Evolutionary conservation across 257 asterid genomes (phyloP), one percentile per base, ranked within the genome.

Genomic region (Sherardia arvensis): DNA sequence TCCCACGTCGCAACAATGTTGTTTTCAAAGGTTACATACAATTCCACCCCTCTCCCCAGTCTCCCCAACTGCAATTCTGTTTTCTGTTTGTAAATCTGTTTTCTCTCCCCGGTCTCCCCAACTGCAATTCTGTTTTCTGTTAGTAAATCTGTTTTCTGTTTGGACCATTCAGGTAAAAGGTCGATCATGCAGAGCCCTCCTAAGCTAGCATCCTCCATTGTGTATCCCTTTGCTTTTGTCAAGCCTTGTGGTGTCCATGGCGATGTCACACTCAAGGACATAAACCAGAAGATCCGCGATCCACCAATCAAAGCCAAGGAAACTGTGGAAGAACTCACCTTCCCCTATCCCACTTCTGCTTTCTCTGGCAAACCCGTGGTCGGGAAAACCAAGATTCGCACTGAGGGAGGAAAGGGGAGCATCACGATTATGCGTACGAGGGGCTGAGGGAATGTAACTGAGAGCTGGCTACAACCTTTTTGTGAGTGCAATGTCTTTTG

Each of bases 341-440:
- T 53, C 71, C 36, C 83, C 62, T 86, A 66, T 59, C 94, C 88
- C 22, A 87, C 76, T 51, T 89, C 99, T 20, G 95, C 95, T 38
- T 85, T 92, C 73, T 88, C 97, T 0, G 98, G 98, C 69, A 92
- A 88, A 58, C 98, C 95, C 5, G 96, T 91, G 0, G 90, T 91
- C 10, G 96, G 94, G 45, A 91, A 88, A 79, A 91, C 96, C 28
- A 91, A 84, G 74, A 88, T 91, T 69, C 90, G 76, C 20, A 91
- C 93, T 0, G 93, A 88, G 78, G 95, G 96, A 20, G 94, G 96
- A 17, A 81, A 79, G 68, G 98, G 98, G 61, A 81, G 94, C 90
- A 91, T 91, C 59, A 91, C 92, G 20, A 88, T 88, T 20, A 83
- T 86, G 88, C 80, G 94, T 71, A 91, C 96, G 47, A 85, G 71